Conservation (phyloP, 2,329 filamentous ascomycete genomes). For the Phialophora verrucosa region DNA sequence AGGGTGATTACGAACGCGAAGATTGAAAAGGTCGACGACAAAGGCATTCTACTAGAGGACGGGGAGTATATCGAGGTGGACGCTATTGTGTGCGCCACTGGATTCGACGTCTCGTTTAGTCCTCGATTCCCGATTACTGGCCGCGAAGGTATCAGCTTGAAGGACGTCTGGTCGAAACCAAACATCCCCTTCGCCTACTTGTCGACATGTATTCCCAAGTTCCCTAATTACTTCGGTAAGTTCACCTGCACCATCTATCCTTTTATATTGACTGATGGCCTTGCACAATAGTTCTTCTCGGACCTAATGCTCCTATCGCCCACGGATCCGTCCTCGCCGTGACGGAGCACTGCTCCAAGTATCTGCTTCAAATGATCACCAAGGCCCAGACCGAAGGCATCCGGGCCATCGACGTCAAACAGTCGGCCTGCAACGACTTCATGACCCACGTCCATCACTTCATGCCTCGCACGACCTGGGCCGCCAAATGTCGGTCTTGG, state of each 20-base stretch:
- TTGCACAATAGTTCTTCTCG: slow-evolving; percentile 32
- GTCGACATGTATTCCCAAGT: slow-evolving; percentile 23
- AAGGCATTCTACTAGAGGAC: slow-evolving; percentile 33
- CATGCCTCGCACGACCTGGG: slow-evolving; percentile 42
- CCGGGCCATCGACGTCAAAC: slow-evolving; percentile 23
- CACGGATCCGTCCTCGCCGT: slow-evolving; percentile 41
- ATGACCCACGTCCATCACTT: slow-evolving; percentile 49
- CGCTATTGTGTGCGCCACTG: slow-evolving; percentile 45
- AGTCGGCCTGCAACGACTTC: slow-evolving; percentile 44
- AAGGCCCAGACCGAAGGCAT: slow-evolving; percentile 38
- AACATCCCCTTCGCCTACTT: slow-evolving; percentile 38
- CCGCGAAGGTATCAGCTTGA: slow-evolving; percentile 37
- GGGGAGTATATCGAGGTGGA: slow-evolving; percentile 40
- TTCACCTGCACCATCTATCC: neutral
- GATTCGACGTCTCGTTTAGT: slow-evolving; percentile 43
- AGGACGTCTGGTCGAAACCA: slow-evolving; percentile 46
- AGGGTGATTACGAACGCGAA: slow-evolving; percentile 29
- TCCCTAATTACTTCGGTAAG: slow-evolving; percentile 41
- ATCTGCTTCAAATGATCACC: slow-evolving; percentile 38
- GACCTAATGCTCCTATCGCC: slow-evolving; percentile 39
- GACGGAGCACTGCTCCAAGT: slow-evolving; percentile 37
- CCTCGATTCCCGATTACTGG: slow-evolving; percentile 38
- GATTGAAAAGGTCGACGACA: slow-evolving; percentile 36
- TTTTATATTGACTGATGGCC: neutral
- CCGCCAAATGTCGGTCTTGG: slow-evolving; percentile 50